Conservation (phyloP, 192 early-diverging fungal species). For the Coemansia sp. region DNA sequence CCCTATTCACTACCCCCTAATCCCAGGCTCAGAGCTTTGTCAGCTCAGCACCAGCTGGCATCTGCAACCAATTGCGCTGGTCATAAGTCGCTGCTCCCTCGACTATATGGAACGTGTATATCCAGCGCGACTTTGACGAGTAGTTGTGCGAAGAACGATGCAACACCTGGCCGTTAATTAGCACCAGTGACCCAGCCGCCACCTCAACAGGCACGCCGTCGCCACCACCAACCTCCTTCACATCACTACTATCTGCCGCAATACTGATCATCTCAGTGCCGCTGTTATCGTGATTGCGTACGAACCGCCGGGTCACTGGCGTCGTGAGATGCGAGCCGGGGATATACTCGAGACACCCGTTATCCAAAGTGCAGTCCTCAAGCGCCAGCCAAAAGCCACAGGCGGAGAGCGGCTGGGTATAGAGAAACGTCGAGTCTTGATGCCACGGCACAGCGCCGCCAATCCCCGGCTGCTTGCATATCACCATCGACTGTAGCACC, state of each 20-base stretch:
- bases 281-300: conserved; percentile 16
- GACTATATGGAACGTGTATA: conserved; percentile 95
- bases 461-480: conserved; percentile 75
- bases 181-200: conserved; percentile 69
- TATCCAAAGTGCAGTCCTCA: conserved; percentile 83
- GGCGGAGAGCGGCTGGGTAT: conserved; percentile 82
- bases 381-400: conserved; percentile 91
- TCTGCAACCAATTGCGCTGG: conserved; percentile 76
- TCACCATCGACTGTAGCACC: conserved; percentile 90
- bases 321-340: conserved; percentile 79
- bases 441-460: conserved; percentile 77
- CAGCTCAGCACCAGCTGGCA: conserved; percentile 19
- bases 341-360: conserved; percentile 86
- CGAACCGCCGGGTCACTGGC: conserved; percentile 38
- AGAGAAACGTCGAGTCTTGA: conserved; percentile 91
- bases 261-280: conserved; percentile 44
- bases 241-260: conserved; percentile 4
- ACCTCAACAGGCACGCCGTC: conserved; percentile 27
- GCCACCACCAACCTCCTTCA: background rate
- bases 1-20: background rate
- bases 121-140: conserved; percentile 77
- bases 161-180: conserved; percentile 85
- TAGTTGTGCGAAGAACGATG: conserved; percentile 83
- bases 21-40: conserved; percentile 21
- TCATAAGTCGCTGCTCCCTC: conserved; percentile 75